phyloP scores from a whole-genome alignment of 441 rosid genomes.

The Gossypium gossypioides region DNA sequence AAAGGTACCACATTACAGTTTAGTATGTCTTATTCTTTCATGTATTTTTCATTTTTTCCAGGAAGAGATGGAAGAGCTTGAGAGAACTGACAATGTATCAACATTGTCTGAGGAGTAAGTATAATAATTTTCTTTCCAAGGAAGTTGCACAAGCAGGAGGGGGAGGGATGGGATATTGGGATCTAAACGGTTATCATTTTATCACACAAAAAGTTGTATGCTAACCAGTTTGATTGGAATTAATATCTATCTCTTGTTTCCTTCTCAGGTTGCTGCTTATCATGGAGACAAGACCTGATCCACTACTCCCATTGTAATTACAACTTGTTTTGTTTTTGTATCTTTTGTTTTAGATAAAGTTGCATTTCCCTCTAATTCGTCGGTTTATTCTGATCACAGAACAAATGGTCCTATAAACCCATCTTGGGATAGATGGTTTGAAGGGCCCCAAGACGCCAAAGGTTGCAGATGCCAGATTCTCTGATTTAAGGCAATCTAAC shows the following conservation, averaged over 20 bases:
- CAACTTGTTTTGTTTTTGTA: neutral
- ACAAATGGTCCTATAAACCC: slow-evolving; percentile 53
- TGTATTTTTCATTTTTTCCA: slow-evolving; percentile 26
- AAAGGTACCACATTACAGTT: slow-evolving; percentile 1
- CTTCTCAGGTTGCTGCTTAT: slow-evolving; percentile 36
- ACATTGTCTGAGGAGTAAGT: slow-evolving; percentile 65
- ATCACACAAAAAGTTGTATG: neutral
- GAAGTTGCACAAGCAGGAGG: neutral
- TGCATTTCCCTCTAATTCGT: slow-evolving; percentile 8
- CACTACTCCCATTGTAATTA: slow-evolving; percentile 60
- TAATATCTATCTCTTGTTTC: slow-evolving; percentile 11
- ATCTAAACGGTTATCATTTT: neutral
- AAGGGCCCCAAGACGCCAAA: slow-evolving; percentile 54
- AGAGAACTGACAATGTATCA: slow-evolving; percentile 38
- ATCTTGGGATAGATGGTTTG: slow-evolving; percentile 79
- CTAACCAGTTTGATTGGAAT: neutral
- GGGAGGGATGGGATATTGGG: neutral
- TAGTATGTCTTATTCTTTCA: neutral
- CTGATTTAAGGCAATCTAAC: slow-evolving; percentile 28
- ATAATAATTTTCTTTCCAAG: neutral
- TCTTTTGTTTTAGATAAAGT: neutral
- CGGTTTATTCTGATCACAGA: slow-evolving; percentile 31
- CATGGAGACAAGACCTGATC: slow-evolving; percentile 46
- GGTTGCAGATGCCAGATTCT: slow-evolving; percentile 71
- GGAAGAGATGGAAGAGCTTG: slow-evolving; percentile 66